Conservation (phyloP, 2,329 filamentous ascomycete genomes). For the Bipolaris zeicola region DNA sequence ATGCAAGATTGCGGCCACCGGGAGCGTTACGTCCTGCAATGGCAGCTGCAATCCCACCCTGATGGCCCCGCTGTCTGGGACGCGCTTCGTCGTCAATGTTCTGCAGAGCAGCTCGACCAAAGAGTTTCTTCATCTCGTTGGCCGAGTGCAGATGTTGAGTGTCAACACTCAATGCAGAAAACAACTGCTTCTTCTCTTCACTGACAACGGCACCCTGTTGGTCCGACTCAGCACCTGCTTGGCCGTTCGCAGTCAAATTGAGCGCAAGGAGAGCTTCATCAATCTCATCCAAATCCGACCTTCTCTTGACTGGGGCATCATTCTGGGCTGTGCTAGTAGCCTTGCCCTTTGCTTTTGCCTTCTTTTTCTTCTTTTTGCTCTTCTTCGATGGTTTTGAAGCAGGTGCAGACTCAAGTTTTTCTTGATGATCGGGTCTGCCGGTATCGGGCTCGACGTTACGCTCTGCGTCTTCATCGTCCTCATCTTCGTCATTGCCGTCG, state of each 20-base stretch:
- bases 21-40: conserved; percentile 62
- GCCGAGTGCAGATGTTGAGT: conserved; percentile 78
- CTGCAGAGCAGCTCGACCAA: conserved; percentile 69
- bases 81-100: conserved; percentile 58
- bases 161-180: conserved; percentile 64
- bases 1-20: conserved; percentile 66
- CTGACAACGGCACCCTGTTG: conserved; percentile 31
- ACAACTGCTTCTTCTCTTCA: conserved; percentile 55
- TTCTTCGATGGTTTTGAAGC: conserved; percentile 47
- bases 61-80: conserved; percentile 58
- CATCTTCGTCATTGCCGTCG: conserved; percentile 47
- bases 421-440: conserved; percentile 33
- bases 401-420: conserved; percentile 25
- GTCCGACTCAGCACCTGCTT: conserved; percentile 23
- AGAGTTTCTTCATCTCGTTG: conserved; percentile 86
- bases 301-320: conserved; percentile 27
- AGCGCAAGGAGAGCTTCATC: conserved; percentile 67
- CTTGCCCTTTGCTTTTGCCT: conserved; percentile 61
- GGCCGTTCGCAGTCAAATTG: conserved; percentile 42
- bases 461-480: conserved; percentile 40
- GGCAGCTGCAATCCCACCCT: conserved; percentile 64
- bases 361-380: conserved; percentile 67
- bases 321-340: conserved; percentile 30
- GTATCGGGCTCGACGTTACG: conserved; percentile 34
- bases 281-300: conserved; percentile 64